Conservation (phyloP, 257 asterid species). For the Ilex aquifolium region DNA sequence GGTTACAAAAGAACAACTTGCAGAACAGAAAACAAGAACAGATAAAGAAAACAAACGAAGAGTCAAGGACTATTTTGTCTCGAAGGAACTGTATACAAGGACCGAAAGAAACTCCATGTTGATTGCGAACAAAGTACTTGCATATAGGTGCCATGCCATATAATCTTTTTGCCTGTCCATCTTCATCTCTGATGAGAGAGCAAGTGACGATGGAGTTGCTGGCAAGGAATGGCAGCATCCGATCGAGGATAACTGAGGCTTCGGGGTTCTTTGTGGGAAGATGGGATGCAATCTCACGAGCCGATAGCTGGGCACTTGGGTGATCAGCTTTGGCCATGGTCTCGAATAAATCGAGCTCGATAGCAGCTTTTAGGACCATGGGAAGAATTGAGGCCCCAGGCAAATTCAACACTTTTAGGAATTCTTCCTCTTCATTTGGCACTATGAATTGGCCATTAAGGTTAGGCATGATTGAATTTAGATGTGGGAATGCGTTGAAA, state of each 20-base stretch:
- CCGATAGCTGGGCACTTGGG: slow-evolving; percentile 11
- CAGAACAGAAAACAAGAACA: no score
- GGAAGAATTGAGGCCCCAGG: slow-evolving; percentile 7
- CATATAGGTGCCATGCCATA: slow-evolving; percentile 11
- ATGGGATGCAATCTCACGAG: slow-evolving; percentile 11
- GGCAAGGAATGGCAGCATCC: slow-evolving; percentile 18
- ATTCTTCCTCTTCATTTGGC: slow-evolving; percentile 11
- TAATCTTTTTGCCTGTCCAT: slow-evolving; percentile 2
- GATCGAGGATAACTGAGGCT: slow-evolving; percentile 15
- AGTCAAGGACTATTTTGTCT: slow-evolving; percentile 23
- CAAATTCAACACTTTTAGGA: slow-evolving; percentile 11
- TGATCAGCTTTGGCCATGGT: slow-evolving; percentile 15
- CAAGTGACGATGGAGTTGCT: slow-evolving; percentile 4
- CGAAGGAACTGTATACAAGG: slow-evolving; percentile 6
- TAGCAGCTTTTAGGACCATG: slow-evolving; percentile 17
- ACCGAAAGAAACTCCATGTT: slow-evolving; percentile 12
- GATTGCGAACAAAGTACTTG: slow-evolving; percentile 2
- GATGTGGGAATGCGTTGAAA: no score
- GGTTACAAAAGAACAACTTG: no score
- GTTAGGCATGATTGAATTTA: no score
- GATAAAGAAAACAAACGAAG: slow-evolving; percentile 16
- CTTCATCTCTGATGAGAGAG: slow-evolving; percentile 3
- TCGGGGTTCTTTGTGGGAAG: slow-evolving; percentile 18
- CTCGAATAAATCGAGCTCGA: slow-evolving; percentile 18
- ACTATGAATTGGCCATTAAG: slow-evolving; percentile 5